Percentiles rank a stretch among this genome's conserved stretches.
Evolutionary conservation across 352 stramenopile genomes (phyloP).

Genomic region (Phytopythium aichiense): DNA sequence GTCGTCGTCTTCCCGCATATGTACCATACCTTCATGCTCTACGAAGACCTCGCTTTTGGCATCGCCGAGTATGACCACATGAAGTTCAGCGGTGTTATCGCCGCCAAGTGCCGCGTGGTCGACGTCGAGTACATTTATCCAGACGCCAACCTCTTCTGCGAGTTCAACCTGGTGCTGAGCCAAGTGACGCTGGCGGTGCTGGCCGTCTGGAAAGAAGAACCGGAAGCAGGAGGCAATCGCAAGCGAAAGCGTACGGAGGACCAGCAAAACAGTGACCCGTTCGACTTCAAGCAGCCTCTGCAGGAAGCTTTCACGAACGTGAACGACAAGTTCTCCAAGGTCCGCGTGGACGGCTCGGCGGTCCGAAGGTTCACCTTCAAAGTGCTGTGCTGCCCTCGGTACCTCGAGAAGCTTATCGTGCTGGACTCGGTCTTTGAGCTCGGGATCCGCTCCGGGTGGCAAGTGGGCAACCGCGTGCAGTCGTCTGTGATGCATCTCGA

Average conservation of each 20-base stretch:
- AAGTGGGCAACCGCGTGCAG: neutral
- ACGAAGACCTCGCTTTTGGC: neutral
- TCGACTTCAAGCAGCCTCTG: neutral
- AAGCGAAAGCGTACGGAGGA: neutral
- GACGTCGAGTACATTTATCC: neutral
- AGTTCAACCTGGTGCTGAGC: neutral
- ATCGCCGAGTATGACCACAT: neutral
- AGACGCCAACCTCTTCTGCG: neutral
- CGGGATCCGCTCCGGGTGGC: neutral
- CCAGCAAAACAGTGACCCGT: neutral
- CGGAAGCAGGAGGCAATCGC: too few species aligned
- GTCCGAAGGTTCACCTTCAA: neutral
- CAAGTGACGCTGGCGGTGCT: neutral
- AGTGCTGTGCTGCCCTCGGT: neutral
- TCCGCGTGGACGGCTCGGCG: neutral
- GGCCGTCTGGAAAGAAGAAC: neutral
- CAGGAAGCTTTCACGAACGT: neutral
- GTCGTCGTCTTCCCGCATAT: neutral
- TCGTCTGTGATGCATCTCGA: neutral
- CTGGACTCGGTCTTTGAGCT: neutral
- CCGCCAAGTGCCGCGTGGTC: neutral
- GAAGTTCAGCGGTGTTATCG: neutral
- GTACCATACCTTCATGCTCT: neutral
- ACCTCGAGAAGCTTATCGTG: neutral
- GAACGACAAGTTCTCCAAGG: neutral